A percentile compares a stretch with the other conserved stretches of the same genome.
Conservation (phyloP, 129 eudicot genomes). For the Gnaphalium uliginosum region DNA sequence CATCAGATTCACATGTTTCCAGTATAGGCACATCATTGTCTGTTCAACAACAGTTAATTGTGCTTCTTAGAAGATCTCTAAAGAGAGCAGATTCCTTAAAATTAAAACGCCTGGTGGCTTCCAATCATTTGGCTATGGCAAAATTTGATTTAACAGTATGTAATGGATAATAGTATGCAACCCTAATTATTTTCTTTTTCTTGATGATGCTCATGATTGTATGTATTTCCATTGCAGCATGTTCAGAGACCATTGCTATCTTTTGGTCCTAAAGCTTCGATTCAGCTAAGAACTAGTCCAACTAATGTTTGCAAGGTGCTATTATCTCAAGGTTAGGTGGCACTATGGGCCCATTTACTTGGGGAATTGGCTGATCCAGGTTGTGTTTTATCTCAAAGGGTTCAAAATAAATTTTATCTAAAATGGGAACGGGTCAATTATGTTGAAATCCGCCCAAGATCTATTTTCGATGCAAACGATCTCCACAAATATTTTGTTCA, state of each 20-base stretch:
- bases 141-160: constrained; percentile 71
- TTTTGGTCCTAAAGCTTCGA: constrained; percentile 94
- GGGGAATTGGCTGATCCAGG: no score
- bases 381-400: no score
- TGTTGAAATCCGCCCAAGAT: no score
- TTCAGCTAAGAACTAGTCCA: constrained; percentile 76
- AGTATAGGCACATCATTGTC: constrained; percentile 67
- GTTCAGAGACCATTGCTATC: constrained; percentile 90
- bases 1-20: constrained; percentile 74
- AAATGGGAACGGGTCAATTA: no score
- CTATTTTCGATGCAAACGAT: no score
- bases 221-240: constrained; percentile 61
- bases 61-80: constrained; percentile 79
- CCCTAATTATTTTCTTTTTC: neutral
- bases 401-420: no score
- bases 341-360: no score
- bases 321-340: neutral
- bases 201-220: constrained; percentile 12
- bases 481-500: no score
- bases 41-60: constrained; percentile 79
- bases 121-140: constrained; percentile 90
- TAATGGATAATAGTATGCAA: constrained; percentile 9
- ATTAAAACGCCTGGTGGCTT: constrained; percentile 74
- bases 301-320: constrained; percentile 78
- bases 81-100: constrained; percentile 83